These are phyloP conservation scores for Trichophyton equinum DNA, from an alignment of 2,329 filamentous ascomycete species.

Conservation along the genomic window DNA sequence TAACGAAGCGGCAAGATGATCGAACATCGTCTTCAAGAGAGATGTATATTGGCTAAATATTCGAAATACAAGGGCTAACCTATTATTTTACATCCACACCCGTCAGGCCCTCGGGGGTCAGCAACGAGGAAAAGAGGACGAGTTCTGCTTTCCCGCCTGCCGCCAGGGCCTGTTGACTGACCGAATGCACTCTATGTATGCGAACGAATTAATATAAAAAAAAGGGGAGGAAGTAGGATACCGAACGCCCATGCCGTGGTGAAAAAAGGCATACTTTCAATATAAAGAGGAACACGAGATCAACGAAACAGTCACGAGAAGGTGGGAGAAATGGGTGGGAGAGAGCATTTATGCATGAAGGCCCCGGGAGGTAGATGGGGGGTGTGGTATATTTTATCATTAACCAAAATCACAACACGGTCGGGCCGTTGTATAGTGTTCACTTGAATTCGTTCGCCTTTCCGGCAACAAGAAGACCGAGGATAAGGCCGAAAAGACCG, in stretches of 20 bases:
- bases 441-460: constrained; percentile 62
- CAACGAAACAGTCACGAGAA: background rate
- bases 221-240: background rate
- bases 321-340: background rate
- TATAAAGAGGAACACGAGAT: background rate
- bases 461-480: constrained; percentile 75
- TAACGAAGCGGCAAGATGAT: no score
- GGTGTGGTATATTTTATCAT: background rate
- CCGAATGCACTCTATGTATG: constrained; percentile 12
- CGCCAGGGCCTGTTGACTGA: constrained; percentile 17
- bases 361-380: background rate
- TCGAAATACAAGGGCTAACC: constrained; percentile 3
- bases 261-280: constrained; percentile 13
- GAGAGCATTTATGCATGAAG: background rate
- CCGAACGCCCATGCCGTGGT: constrained; percentile 12
- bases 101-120: background rate
- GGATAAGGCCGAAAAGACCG: constrained; percentile 89
- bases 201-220: background rate
- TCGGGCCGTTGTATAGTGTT: constrained; percentile 1
- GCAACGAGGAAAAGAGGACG: background rate
- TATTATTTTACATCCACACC: constrained; percentile 4
- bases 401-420: background rate
- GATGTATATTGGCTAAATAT: background rate
- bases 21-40: background rate
- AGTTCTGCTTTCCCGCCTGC: background rate